Evolutionary conservation across 371 early-diverging fungal genomes (phyloP), one percentile per base, ranked within the genome.

Genomic region (Mucor circinelloides): DNA sequence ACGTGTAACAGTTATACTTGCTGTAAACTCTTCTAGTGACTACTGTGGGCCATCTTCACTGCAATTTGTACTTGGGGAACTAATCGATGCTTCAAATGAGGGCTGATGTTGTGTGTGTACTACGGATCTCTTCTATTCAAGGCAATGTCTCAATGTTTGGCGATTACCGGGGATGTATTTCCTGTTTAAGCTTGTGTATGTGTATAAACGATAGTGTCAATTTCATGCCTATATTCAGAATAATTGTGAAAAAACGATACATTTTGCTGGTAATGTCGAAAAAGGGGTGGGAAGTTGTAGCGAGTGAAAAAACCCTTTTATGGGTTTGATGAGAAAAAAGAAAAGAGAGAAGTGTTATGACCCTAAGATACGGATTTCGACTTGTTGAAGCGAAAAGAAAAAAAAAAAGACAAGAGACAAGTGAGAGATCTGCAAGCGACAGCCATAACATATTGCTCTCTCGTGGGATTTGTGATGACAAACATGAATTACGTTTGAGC

Each of bases 401-500:
- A 6, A 30, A 30, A 34, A 9, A 34, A 34, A 34, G 34, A 34
- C 34, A 34, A 34, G 34, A 34, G 34, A 34, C 34, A 54, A 25
- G 17, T 15, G 1, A 54, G 57, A 12, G 30, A 34, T 17, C 32
- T 6, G 32, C 32, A 32, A 13, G 32, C 57, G 15, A 19, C 30
- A 21, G 34, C 34, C 17, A 27, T 28, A 30, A 28, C 5, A 1
- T 25, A 28, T 3, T 17, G 21, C 12, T 19, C 21, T 30, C 32
- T 44, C 69, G 69, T 69, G 69, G 69, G 69, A 69, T 69, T 44
- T 52, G 10, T 40, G 69, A 34, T 69, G 25, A 69, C 69, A 69
- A 69, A 69, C 60, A 60, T 42, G 13, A 69, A 69, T 60, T 60
- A 44, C 10, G 17, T n/a, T 27, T 30, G 38, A 9, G 10, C 17